Evolutionary conservation across 495 filamentous ascomycete genomes (phyloP).

Genomic region (Ramalina peruviana): DNA sequence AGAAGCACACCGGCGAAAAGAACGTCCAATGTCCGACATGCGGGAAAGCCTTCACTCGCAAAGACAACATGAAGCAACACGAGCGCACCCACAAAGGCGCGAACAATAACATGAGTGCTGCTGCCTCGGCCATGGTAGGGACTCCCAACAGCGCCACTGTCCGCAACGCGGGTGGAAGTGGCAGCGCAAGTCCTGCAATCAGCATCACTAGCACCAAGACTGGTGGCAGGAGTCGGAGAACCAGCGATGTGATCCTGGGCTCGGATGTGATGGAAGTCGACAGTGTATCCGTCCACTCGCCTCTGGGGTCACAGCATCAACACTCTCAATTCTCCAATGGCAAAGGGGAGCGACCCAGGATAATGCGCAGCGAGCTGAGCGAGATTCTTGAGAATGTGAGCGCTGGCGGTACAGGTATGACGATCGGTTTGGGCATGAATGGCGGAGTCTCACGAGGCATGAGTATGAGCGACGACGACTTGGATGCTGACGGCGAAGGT

Average conservation of each 20-base stretch:
- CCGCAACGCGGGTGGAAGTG: neutral
- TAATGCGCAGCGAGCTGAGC: conserved; percentile 10
- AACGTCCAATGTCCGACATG: conserved; percentile 80
- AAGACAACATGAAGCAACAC: conserved; percentile 99
- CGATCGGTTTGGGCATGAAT: neutral
- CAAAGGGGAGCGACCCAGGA: conserved; percentile 4
- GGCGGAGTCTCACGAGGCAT: neutral
- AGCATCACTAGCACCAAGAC: neutral
- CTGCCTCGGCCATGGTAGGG: neutral
- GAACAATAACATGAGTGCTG: neutral
- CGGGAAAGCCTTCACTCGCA: conserved; percentile 85
- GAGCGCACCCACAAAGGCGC: conserved; percentile 61
- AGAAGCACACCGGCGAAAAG: conserved; percentile 95
- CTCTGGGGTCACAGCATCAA: too few relatives aligned
- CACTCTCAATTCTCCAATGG: neutral
- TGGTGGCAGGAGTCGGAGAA: too few relatives aligned
- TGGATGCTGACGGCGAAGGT: conserved; percentile 14
- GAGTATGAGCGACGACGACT: neutral
- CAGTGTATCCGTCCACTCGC: neutral
- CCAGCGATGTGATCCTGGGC: too few relatives aligned
- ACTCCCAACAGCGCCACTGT: neutral
- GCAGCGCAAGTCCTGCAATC: conserved; percentile 2
- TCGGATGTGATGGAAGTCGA: conserved; percentile 9
- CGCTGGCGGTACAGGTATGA: neutral
- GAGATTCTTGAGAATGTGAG: conserved; percentile 8